A percentile compares a stretch with the other conserved stretches of the same genome.
Evolutionary conservation across 805 yeast genomes (phyloP).

Genomic region (Pichia heedii): DNA sequence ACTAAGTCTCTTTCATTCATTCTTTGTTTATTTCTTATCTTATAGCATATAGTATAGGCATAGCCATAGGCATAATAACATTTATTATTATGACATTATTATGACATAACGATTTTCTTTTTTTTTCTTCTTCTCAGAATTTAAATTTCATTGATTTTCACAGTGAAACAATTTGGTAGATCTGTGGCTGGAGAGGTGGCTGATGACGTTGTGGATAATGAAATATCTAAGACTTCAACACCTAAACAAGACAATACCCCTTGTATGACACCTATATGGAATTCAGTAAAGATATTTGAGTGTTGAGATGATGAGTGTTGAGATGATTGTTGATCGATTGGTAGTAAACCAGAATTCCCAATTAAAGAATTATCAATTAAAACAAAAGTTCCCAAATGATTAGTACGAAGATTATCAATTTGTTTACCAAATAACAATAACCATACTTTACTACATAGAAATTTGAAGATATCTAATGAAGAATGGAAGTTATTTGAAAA

Average conservation of each 20-base stretch:
- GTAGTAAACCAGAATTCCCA: conserved; percentile 23
- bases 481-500: background rate
- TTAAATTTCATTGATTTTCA: no score
- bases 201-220: no score
- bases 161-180: no score
- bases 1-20: no score
- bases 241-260: conserved; percentile 2
- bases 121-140: no score
- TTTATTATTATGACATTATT: no score
- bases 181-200: no score
- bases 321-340: background rate
- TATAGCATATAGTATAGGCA: no score
- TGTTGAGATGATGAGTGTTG: no score
- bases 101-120: no score
- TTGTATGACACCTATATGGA: conserved; percentile 1
- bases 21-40: no score
- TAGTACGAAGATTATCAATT: conserved; percentile 86
- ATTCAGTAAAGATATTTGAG: background rate
- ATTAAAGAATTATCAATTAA: conserved; percentile 54
- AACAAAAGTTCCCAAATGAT: conserved; percentile 80
- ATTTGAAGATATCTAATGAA: conserved; percentile 77
- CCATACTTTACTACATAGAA: conserved; percentile 91
- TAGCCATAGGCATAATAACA: no score
- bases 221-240: background rate
- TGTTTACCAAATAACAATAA: conserved; percentile 68